These are phyloP conservation scores for Plectranthus barbatus DNA, from an alignment of 257 asterid species.

Conservation along the genomic window DNA sequence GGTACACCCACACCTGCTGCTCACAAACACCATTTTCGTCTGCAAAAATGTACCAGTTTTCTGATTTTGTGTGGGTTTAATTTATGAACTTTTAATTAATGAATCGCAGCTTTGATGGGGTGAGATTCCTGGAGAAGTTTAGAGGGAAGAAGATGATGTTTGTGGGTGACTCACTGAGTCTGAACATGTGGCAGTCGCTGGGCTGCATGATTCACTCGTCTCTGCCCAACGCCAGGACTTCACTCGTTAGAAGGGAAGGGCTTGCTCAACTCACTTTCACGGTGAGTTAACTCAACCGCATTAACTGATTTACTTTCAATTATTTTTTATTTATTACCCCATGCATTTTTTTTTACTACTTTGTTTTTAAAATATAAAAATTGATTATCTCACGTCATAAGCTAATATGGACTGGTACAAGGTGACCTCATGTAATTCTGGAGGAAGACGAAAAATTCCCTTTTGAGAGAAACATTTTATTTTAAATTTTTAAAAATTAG, in stretches of 20 bases:
- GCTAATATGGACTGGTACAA: too few relatives aligned
- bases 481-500: too few relatives aligned
- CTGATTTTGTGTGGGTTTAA: not conserved
- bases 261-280: constrained; percentile 42
- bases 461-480: too few relatives aligned
- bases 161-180: too few relatives aligned
- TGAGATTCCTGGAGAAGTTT: constrained; percentile 60
- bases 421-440: too few relatives aligned
- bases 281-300: constrained; percentile 25
- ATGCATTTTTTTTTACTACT: not conserved
- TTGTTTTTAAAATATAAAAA: too few relatives aligned
- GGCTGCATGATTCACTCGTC: constrained; percentile 83
- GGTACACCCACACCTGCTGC: constrained; percentile 25
- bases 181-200: constrained; percentile 92
- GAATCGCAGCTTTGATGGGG: constrained; percentile 65
- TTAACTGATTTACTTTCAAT: not conserved
- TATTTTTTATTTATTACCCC: not conserved
- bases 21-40: too few relatives aligned
- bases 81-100: not conserved
- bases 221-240: constrained; percentile 48
- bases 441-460: too few relatives aligned
- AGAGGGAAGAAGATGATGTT: constrained; percentile 90
- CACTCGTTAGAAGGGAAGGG: constrained; percentile 32
- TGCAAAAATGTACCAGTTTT: too few relatives aligned
- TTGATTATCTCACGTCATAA: too few relatives aligned